Base-by-base conservation (phyloP, 1,284 basidiomycete genomes). In the Phaffia rhodozyma region DNA sequence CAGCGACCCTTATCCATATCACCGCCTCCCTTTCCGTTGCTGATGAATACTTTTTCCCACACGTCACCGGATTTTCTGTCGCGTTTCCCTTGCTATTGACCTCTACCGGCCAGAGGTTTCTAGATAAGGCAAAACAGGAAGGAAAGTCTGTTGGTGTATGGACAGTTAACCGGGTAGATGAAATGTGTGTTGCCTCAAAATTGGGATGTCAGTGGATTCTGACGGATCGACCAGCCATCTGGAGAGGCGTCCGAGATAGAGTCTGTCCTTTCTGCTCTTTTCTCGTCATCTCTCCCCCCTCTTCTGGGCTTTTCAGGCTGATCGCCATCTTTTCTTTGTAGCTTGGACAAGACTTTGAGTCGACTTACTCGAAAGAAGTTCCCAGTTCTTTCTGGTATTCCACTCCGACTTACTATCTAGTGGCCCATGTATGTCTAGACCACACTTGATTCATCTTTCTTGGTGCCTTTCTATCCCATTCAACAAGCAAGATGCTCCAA, bases 61-160 rank as follows among this genome's bases (percentile, higher is more conserved):
- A 93, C 55, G 82, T 85, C 23, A 83, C 82, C 5, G 73, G 64
- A 6, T 66, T 62, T 53, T 62, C 60, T n/a, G 52, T 66, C 29
- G 64, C 64, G 2, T 66, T 66, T 43, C 60, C 64, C 1, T 43
- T 62, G 13, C 49, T 66, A n/a, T 27, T 66, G 18, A 52, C 60
- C 5, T 47, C 60, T 23, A 61, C 27, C 18, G 77, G 74, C 34
- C 71, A 69, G 70, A 84, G 82, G 68, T 94, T 94, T 75, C 78
- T 86, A 62, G 75, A 79, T 60, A 85, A 89, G 67, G 90, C 88
- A 74, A 84, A 84, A 73, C 76, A 73, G 21, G 85, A 82, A 0
- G 86, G 85, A 27, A 96, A 96, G 80, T 82, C 83, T 69, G 70
- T 92, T 61, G 84, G 90, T 82, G 89, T 91, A 13, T 96, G 92